phyloP scores from a whole-genome alignment of 352 stramenopile species.

The Pythium folliculosum region DNA sequence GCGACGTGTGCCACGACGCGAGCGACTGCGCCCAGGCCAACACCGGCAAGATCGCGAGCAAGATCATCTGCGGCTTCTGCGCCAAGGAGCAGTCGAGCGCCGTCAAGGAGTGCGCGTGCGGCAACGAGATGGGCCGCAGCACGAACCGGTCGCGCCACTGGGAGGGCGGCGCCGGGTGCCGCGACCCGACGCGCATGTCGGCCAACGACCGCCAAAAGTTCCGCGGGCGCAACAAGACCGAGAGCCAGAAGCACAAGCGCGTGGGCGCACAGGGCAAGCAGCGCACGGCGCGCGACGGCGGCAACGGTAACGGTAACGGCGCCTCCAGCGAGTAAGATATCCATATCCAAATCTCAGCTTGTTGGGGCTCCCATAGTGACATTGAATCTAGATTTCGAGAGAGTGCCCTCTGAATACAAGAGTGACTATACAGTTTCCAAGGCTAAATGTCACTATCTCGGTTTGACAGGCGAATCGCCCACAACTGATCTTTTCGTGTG shows the following conservation, averaged over 20 bases:
- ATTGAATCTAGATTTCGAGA: slow-evolving; percentile 6
- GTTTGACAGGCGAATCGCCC: slow-evolving; percentile 10
- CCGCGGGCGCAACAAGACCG: slow-evolving; percentile 73
- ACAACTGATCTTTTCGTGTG: neutral
- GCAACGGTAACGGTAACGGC: too few species aligned
- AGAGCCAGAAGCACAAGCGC: slow-evolving; percentile 78
- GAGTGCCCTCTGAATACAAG: neutral
- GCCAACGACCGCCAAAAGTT: slow-evolving; percentile 74
- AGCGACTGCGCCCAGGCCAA: slow-evolving; percentile 73
- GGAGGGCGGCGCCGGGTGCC: slow-evolving; percentile 79
- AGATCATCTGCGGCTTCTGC: slow-evolving; percentile 83
- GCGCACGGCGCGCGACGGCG: neutral
- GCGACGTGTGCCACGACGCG: slow-evolving; percentile 79
- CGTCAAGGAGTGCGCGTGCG: slow-evolving; percentile 75
- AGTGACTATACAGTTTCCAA: slow-evolving; percentile 11
- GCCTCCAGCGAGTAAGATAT: neutral
- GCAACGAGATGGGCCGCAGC: slow-evolving; percentile 66
- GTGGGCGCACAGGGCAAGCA: slow-evolving; percentile 42
- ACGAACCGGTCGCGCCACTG: slow-evolving; percentile 56
- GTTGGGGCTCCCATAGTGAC: neutral
- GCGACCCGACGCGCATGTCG: slow-evolving; percentile 62
- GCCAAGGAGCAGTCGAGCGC: slow-evolving; percentile 79
- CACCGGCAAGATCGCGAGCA: slow-evolving; percentile 74
- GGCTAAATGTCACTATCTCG: slow-evolving; percentile 12
- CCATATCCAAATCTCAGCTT: too few species aligned